Conservation (phyloP, 768 basidiomycete species). For the Chiua virens region DNA sequence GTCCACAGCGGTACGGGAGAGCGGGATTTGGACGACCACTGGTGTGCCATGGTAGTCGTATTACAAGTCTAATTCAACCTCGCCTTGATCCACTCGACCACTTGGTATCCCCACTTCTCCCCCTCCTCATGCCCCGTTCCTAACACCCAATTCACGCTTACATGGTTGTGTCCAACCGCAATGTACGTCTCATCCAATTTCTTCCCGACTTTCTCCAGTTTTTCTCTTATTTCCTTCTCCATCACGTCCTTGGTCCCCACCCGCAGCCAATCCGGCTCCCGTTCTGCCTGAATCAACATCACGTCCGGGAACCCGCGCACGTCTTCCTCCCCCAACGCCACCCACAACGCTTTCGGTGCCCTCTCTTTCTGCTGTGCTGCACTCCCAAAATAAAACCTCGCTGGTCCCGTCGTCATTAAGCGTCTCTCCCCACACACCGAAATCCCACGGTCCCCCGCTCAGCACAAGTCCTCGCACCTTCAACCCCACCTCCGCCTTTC, state of each 20-base stretch:
- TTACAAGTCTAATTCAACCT: conserved; percentile 12
- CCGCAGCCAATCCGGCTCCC: conserved; percentile 49
- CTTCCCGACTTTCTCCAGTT: conserved; percentile 27
- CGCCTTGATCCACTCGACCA: conserved; percentile 35
- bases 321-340: conserved; percentile 33
- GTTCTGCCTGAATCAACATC: conserved; percentile 50
- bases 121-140: conserved; percentile 55
- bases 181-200: conserved; percentile 32
- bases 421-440: conserved; percentile 25
- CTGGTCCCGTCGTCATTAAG: conserved; percentile 25
- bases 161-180: conserved; percentile 59
- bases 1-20: conserved; percentile 39
- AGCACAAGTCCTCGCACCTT: conserved; percentile 46
- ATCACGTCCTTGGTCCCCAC: conserved; percentile 38
- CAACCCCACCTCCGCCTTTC: conserved; percentile 16
- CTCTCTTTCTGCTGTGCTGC: conserved; percentile 41
- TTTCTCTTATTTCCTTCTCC: conserved; percentile 37
- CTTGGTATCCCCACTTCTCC: conserved; percentile 60
- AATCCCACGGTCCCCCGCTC: conserved; percentile 46
- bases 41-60: conserved; percentile 6
- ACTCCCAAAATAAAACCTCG: conserved; percentile 37
- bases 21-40: conserved; percentile 34
- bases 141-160: conserved; percentile 53
- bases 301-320: conserved; percentile 45
- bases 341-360: conserved; percentile 43